Base-by-base conservation (phyloP, 768 basidiomycete genomes). In the Naganishia friedmannii region DNA sequence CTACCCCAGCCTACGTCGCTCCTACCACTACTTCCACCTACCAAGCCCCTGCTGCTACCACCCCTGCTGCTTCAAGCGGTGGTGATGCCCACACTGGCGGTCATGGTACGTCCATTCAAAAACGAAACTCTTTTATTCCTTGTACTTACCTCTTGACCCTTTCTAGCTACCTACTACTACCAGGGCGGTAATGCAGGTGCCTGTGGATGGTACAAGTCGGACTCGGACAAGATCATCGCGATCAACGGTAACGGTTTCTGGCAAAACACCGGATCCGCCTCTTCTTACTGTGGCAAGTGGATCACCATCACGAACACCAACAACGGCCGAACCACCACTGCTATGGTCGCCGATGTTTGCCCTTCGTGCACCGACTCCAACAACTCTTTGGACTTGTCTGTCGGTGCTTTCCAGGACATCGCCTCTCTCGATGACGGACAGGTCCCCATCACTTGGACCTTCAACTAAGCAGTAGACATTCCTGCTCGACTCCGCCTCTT, bases 121-220 rank as follows among this genome's bases (percentile, higher is more conserved):
- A 9, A 26, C 34, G 17, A 3, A 46, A 3, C 37, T 26, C 45
- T 34, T n/a, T 10, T 39, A 13, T 29, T 31, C 51, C 39, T 28
- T 15, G 21, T n/a, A 21, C 39, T 63, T n/a, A 63, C 34, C 29
- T 42, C 42, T 32, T 13, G 57, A 75, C 72, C 67, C 70, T 31
- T 79, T 69, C 81, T 80, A 72, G 85, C 82, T 12, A 86, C 85
- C 67, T 86, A 75, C 82, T 92, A 85, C 84, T 86, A 83, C 81
- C 90, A 91, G 84, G 82, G 86, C 56, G 89, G 89, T 56, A 83
- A 84, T 46, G 83, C 90, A 9, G 93, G 93, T 66, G 90, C 91
- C 7, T 96, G 94, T 80, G 94, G 93, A 54, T 73, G 66, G 34
- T 75, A 82, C 39, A 79, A 87, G 84, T 69, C 76, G 1, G 93